Conservation (phyloP, 2,329 filamentous ascomycete genomes). For the Aspergillus transmontanensis region DNA sequence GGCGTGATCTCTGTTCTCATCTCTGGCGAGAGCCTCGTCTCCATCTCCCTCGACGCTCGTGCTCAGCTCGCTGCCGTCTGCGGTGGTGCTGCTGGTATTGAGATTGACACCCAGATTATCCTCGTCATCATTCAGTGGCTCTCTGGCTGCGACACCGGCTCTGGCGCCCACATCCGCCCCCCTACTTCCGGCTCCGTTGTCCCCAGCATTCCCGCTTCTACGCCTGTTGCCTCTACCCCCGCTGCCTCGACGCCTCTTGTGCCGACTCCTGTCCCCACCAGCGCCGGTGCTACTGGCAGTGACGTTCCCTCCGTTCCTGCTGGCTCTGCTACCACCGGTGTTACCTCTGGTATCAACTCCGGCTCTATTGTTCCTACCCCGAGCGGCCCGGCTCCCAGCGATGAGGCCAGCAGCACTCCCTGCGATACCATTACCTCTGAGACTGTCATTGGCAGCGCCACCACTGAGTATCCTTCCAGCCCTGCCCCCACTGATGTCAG, state of each 20-base stretch:
- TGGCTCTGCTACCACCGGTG: constrained; percentile 15
- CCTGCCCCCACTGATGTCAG: background rate
- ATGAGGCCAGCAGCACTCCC: constrained; percentile 17
- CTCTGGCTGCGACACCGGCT: constrained; percentile 31
- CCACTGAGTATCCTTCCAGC: background rate
- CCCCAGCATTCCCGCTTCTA: constrained; percentile 15
- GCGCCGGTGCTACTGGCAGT: background rate
- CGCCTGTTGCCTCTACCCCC: constrained; percentile 10
- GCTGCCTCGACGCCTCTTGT: constrained; percentile 5
- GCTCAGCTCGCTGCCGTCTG: constrained; percentile 41
- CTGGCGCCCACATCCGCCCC: constrained; percentile 21
- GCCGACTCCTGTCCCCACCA: constrained; percentile 2
- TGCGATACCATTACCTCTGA: constrained; percentile 24
- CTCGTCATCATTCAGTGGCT: constrained; percentile 51
- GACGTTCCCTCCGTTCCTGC: constrained; percentile 10
- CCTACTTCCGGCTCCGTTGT: constrained; percentile 19
- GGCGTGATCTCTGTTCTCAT: constrained; percentile 34
- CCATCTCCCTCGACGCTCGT: constrained; percentile 35
- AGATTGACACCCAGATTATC: constrained; percentile 55
- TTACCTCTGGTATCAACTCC: constrained; percentile 23
- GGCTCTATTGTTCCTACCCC: constrained; percentile 12
- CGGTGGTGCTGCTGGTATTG: constrained; percentile 46
- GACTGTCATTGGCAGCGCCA: constrained; percentile 8
- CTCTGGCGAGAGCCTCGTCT: constrained; percentile 36
- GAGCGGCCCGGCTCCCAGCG: constrained; percentile 17